phyloP scores from a whole-genome alignment of 2,329 filamentous ascomycete genomes.

The Didymella sp. region DNA sequence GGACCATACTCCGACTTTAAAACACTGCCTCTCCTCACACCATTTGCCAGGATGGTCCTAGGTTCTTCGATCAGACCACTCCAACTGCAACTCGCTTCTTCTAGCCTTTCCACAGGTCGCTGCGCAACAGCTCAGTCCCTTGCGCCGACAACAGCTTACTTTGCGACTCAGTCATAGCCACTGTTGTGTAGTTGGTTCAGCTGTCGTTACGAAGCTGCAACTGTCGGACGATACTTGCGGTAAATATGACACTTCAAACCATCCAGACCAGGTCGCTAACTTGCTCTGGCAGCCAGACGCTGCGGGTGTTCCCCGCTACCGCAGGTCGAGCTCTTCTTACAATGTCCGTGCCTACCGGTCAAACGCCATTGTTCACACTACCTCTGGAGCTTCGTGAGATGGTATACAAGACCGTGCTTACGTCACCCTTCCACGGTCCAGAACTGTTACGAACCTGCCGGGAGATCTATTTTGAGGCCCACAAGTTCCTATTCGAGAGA shows the following conservation, averaged over 20 bases:
- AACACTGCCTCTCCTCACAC: slow-evolving; percentile 7
- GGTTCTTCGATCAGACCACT: slow-evolving; percentile 2
- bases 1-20: slow-evolving; percentile 12
- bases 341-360: not conserved
- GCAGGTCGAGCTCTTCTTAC: not conserved
- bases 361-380: slow-evolving; percentile 27
- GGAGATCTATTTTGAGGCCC: slow-evolving; percentile 37
- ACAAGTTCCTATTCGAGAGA: slow-evolving; percentile 41
- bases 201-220: not conserved
- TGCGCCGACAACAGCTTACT: not conserved
- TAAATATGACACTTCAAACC: not conserved
- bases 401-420: slow-evolving; percentile 38
- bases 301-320: no score
- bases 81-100: slow-evolving; percentile 1
- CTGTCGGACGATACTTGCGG: slow-evolving; percentile 1
- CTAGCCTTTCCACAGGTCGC: not conserved
- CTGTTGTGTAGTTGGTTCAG: not conserved
- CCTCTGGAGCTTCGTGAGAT: slow-evolving; percentile 43
- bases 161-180: no score
- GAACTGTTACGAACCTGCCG: slow-evolving; percentile 36
- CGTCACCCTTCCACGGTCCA: slow-evolving; percentile 24
- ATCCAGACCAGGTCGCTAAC: slow-evolving; percentile 1
- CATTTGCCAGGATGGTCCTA: slow-evolving; percentile 6
- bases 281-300: not conserved
- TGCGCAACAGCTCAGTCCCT: not conserved